A percentile compares a stretch with the other conserved stretches of the same genome.
Evolutionary conservation across 1,284 basidiomycete genomes (phyloP).

Genomic region (Apiotrichum laibachii): DNA sequence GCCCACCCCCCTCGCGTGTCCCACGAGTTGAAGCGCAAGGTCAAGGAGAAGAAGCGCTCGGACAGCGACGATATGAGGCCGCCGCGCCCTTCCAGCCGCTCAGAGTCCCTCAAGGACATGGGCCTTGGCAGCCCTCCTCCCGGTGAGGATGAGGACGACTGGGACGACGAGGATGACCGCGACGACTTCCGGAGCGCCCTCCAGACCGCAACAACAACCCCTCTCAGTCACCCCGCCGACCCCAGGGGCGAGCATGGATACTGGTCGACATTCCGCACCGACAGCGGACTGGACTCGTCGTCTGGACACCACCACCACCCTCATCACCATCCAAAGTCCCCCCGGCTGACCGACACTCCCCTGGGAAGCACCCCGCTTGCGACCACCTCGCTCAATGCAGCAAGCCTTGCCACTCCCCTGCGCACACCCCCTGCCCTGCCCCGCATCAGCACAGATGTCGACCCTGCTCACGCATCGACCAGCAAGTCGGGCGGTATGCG

Average conservation of each 20-base stretch:
- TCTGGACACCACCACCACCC: not conserved
- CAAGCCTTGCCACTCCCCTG: not conserved
- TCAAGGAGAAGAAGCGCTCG: not conserved
- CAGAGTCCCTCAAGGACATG: not conserved
- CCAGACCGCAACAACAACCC: not conserved
- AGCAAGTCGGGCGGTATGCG: not conserved
- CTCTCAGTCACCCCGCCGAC: slow-evolving; percentile 6
- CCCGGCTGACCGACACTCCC: too few species aligned
- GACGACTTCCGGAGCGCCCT: slow-evolving; percentile 4
- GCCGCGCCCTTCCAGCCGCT: not conserved
- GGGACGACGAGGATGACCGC: slow-evolving; percentile 10
- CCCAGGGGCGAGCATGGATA: slow-evolving; percentile 2
- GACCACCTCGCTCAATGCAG: too few species aligned
- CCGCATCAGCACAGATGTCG: not conserved
- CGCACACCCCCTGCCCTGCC: not conserved
- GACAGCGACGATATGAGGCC: too few species aligned
- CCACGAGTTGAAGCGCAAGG: too few species aligned
- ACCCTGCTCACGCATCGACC: not conserved
- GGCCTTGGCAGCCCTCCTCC: not conserved
- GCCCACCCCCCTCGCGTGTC: too few species aligned
- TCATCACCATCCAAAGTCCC: too few species aligned
- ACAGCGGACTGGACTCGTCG: not conserved
- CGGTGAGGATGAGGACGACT: not conserved
- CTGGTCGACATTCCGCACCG: slow-evolving; percentile 6
- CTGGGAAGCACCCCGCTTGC: too few species aligned